A percentile compares a stretch with the other conserved stretches of the same genome.
These are phyloP conservation scores for Erigeron canadensis DNA, from an alignment of 129 eudicot species.

Conservation along the genomic window DNA sequence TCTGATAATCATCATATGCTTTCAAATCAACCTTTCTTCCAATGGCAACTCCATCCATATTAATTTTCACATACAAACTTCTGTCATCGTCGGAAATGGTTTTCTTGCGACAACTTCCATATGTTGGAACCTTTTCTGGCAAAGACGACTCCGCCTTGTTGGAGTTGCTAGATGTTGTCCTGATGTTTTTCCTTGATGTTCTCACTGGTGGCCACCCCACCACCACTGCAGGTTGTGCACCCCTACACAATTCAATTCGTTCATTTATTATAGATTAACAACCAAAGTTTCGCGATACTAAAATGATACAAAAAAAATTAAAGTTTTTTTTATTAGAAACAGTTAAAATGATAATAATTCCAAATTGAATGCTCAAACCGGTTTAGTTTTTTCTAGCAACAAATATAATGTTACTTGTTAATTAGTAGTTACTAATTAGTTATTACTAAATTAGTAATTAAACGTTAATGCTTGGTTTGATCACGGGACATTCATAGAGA, in stretches of 20 bases:
- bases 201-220: slow-evolving; percentile 83
- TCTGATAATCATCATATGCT: slow-evolving; percentile 55
- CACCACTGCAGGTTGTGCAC: slow-evolving; percentile 31
- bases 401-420: no score
- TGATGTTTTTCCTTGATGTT: slow-evolving; percentile 53
- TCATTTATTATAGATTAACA: not conserved
- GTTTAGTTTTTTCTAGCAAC: no score
- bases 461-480: no score
- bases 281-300: no score
- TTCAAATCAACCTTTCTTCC: slow-evolving; percentile 76
- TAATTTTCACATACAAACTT: slow-evolving; percentile 63
- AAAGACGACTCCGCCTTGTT: slow-evolving; percentile 24
- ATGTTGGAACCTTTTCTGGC: slow-evolving; percentile 8
- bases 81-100: slow-evolving; percentile 26
- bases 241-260: slow-evolving; percentile 16
- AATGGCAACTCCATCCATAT: slow-evolving; percentile 75
- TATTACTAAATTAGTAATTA: no score
- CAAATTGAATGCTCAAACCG: no score
- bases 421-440: no score
- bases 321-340: no score
- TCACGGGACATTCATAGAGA: no score
- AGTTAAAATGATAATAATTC: no score
- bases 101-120: slow-evolving; percentile 26
- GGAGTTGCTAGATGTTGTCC: slow-evolving; percentile 39
- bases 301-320: no score